A percentile compares a stretch with the other conserved stretches of the same genome.
These are phyloP conservation scores for Spencermartinsiella europaea DNA, from an alignment of 805 yeast genomes.

Conservation along the genomic window DNA sequence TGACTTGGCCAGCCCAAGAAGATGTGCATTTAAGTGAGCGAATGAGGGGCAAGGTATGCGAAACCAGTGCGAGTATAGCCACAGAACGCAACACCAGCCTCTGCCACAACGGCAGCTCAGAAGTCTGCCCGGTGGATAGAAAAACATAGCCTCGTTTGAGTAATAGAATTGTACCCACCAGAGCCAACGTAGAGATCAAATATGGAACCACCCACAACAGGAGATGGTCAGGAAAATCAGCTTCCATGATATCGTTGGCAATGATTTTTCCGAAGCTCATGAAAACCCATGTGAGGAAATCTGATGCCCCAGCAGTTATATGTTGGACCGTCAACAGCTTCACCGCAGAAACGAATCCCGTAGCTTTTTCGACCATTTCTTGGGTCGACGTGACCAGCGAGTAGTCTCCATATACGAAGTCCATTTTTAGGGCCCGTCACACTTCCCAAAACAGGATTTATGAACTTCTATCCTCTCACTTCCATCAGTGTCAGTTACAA, in stretches of 20 bases:
- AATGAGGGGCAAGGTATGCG: conserved; percentile 36
- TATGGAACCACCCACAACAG: conserved; percentile 17
- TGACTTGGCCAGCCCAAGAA: conserved; percentile 9
- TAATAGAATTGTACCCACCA: conserved; percentile 50
- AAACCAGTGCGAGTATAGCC: conserved; percentile 33
- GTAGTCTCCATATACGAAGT: neutral
- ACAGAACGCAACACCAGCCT: conserved; percentile 36
- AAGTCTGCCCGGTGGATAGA: conserved; percentile 46
- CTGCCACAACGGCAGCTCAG: conserved; percentile 32
- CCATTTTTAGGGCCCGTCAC: neutral
- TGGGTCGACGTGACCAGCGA: too few species aligned
- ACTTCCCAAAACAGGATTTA: too few species aligned
- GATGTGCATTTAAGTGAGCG: conserved; percentile 29
- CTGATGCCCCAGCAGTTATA: conserved; percentile 3
- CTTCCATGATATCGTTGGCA: conserved; percentile 8
- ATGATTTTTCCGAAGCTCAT: conserved; percentile 9
- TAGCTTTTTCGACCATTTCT: neutral
- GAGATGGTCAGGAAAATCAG: conserved; percentile 13
- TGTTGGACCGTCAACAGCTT: neutral
- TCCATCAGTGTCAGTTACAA: too few species aligned
- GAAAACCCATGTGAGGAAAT: conserved; percentile 13
- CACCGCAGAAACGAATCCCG: neutral
- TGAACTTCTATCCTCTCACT: too few species aligned
- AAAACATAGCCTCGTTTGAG: conserved; percentile 54
- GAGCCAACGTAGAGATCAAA: conserved; percentile 29